Base-by-base conservation (phyloP, 371 early-diverging fungal genomes). In the Zychaea mexicana region DNA sequence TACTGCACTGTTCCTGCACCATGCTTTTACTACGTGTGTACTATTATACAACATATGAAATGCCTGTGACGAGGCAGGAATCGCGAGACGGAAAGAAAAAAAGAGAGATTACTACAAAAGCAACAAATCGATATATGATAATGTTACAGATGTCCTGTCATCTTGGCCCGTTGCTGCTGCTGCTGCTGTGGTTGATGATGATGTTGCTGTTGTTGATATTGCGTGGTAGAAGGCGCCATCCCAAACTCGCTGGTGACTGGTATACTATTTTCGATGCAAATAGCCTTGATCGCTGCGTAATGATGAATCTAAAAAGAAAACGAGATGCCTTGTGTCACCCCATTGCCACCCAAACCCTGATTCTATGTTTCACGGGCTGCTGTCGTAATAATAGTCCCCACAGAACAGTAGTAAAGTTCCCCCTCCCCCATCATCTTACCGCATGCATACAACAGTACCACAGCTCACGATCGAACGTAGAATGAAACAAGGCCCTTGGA, bases 391-490 rank as follows among this genome's bases (percentile, higher is more conserved):
- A n/a, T n/a, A n/a, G n/a, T n/a, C n/a, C n/a, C n/a, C n/a, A n/a
- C n/a, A n/a, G n/a, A n/a, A n/a, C n/a, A n/a, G n/a, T n/a, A n/a
- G n/a, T n/a, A n/a, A n/a, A n/a, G n/a, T n/a, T n/a, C n/a, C n/a
- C n/a, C n/a, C n/a, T n/a, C n/a, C n/a, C n/a, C n/a, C n/a, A n/a
- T n/a, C n/a, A n/a, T n/a, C 65, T 64, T 71, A 74, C 78, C n/a
- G 81, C 78, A 64, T 79, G 79, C 52, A 82, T 72, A 62, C 82
- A 74, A 55, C 88, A 88, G 67, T 86, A 87, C 90, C 90, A 89
- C 9, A 89, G 78, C 66, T 89, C 90, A 17, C 90, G 70, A 12
- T 82, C 88, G 27, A 84, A 71, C 0, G 84, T 79, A 2, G 88
- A 77, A 12, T 64, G 65, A 65, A 62, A 74, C 36, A 31, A 63